Evolutionary conservation across 345 rosid genomes (phyloP).

Genomic region (Chamaenerion angustifolium): DNA sequence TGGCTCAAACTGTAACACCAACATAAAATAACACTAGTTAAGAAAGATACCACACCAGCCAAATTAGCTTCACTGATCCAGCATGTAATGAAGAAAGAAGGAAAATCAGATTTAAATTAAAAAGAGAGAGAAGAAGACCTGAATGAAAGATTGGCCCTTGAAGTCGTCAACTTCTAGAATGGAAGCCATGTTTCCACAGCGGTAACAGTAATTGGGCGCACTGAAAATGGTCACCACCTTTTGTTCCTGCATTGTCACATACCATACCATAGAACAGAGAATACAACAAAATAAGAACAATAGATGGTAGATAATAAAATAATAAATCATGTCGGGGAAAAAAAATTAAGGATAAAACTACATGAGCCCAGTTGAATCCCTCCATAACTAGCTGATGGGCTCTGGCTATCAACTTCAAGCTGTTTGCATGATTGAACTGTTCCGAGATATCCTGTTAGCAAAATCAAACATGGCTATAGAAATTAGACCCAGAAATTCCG

Average conservation of each 20-base stretch:
- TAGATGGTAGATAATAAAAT: background rate
- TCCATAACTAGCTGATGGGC: conserved; percentile 99
- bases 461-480: conserved; percentile 2
- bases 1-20: conserved; percentile 74
- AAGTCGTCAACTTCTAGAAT: conserved; percentile 94
- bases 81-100: no score
- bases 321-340: no score
- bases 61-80: no score
- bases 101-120: no score
- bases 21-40: no score
- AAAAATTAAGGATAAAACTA: conserved; percentile 21
- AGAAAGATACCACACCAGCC: no score
- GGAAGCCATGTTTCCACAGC: conserved; percentile 99
- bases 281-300: background rate
- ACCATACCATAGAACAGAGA: conserved; percentile 5
- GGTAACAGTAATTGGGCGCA: conserved; percentile 98
- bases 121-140: conserved; percentile 34
- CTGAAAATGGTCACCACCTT: conserved; percentile 96
- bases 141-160: conserved; percentile 79
- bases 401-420: conserved; percentile 81
- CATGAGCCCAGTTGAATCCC: conserved; percentile 98
- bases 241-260: conserved; percentile 51
- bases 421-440: conserved; percentile 88
- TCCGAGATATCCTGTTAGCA: conserved; percentile 73
- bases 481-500: conserved; percentile 2